Base-by-base conservation (phyloP, 768 basidiomycete genomes). In the Boletus tomentosulus region DNA sequence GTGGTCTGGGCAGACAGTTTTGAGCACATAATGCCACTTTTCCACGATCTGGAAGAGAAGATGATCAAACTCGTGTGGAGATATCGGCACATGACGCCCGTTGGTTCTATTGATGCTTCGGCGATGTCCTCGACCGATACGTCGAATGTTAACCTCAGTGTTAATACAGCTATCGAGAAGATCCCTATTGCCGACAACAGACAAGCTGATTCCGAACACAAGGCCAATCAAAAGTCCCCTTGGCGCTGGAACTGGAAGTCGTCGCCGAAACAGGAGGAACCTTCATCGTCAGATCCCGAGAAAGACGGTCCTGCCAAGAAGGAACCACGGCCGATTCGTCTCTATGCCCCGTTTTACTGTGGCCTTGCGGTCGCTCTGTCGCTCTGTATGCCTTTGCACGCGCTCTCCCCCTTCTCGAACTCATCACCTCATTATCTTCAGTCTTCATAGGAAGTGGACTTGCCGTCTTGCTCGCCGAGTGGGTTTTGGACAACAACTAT, bases 1-100 rank as follows among this genome's bases (percentile, higher is more conserved):
- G 78, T 93, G 10, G 80, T 88, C 10, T 95, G 92, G 92, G 81
- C 88, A 0, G 91, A 94, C 72, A 79, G 82, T 60, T 79, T 94
- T 30, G 89, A 92, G 66, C 74, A 74, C 55, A 86, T 95, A 61
- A 84, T 94, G 34, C 84, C 85, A 0, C 71, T 85, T 15, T 85
- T 79, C 63, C 66, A 69, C 24, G 88, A 89, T 57, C 84, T 90
- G 57, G 86, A 90, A 53, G 81, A 83, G 33, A 87, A 87, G 59
- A 78, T 92, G 65, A 89, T 92, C 75, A 82, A 83, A 62, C 82
- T 86, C 66, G 85, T 93, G 50, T 92, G 90, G 90, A 70, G 77
- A 51, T 63, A 74, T 31, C 76, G 83, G 46, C 63, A 71, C 54
- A 53, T 35, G 2, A 34, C 63, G 13, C 67, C 74, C 39, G 9